Evolutionary conservation across 257 asterid genomes (phyloP).

Genomic region (Solanum medicagineum): DNA sequence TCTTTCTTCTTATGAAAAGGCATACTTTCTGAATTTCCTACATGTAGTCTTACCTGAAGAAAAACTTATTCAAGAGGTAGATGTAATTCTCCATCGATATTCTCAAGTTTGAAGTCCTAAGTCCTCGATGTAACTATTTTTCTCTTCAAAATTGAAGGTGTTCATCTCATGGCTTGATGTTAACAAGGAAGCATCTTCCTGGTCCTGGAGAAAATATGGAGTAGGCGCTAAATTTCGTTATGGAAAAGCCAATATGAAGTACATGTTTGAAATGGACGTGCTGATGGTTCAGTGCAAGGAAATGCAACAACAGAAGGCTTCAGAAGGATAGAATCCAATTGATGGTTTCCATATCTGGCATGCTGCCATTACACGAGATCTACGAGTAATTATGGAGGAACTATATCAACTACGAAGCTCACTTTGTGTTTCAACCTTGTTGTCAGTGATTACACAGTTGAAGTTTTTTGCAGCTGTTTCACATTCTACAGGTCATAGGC

Average conservation of each 20-base stretch:
- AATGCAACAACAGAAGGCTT: not conserved
- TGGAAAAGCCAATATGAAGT: not conserved
- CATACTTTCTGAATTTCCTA: conserved; percentile 38
- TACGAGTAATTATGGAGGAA: conserved; percentile 29
- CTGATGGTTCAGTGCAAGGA: not conserved
- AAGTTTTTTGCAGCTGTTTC: conserved; percentile 57
- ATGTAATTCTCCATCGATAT: not conserved
- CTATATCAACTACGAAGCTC: conserved; percentile 41
- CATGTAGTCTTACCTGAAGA: conserved; percentile 51
- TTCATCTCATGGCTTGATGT: conserved; percentile 56
- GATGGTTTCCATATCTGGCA: not conserved
- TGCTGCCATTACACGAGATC: not conserved
- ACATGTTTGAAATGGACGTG: not conserved
- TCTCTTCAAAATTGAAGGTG: conserved; percentile 36
- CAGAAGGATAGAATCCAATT: not conserved
- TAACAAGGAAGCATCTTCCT: conserved; percentile 25
- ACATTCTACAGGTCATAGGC: conserved; percentile 53
- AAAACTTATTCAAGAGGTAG: conserved; percentile 63
- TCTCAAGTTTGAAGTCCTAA: not conserved
- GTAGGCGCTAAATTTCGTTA: not conserved
- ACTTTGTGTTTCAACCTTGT: conserved; percentile 28
- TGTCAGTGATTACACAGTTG: conserved; percentile 45
- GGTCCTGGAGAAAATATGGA: conserved; percentile 14
- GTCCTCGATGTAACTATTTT: conserved; percentile 7
- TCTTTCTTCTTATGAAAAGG: conserved; percentile 46